Evolutionary conservation across 441 rosid genomes (phyloP).

Genomic region (Raphanus hybrid): DNA sequence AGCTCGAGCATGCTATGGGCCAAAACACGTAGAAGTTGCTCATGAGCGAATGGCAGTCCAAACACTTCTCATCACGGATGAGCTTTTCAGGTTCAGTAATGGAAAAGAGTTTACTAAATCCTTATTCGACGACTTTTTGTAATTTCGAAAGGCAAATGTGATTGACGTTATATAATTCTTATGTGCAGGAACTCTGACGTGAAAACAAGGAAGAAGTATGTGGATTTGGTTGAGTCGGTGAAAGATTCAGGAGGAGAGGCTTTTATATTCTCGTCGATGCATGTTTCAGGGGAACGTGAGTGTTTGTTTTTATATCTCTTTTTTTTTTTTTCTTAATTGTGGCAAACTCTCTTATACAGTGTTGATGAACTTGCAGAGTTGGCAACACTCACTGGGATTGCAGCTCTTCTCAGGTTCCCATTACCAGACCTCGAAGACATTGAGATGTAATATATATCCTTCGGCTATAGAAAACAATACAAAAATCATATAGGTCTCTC

Average conservation of each 20-base stretch:
- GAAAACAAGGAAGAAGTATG: conserved; percentile 68
- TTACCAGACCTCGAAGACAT: conserved; percentile 95
- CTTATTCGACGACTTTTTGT: neutral
- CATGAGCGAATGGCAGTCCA: conserved; percentile 96
- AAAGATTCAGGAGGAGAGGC: conserved; percentile 78
- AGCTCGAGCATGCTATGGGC: conserved; percentile 91
- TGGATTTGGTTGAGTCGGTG: conserved; percentile 75
- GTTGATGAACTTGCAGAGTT: conserved; percentile 58
- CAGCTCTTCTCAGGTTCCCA: conserved; percentile 94
- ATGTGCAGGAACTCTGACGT: conserved; percentile 79
- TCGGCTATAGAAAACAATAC: conserved; percentile 15
- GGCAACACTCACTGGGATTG: conserved; percentile 84
- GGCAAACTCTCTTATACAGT: neutral
- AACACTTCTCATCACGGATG: conserved; percentile 94
- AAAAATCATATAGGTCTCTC: neutral
- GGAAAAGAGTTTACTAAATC: neutral
- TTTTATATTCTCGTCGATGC: conserved; percentile 92
- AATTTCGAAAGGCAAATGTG: neutral
- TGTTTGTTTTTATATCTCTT: conserved; percentile 9
- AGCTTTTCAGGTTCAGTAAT: conserved; percentile 78
- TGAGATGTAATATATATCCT: conserved; percentile 62
- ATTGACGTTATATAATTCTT: conserved; percentile 6
- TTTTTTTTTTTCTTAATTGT: neutral
- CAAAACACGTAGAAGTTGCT: conserved; percentile 97
- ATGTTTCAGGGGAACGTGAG: conserved; percentile 96